These are phyloP conservation scores for Botryotinia convoluta DNA, from an alignment of 2,329 filamentous ascomycete genomes.

Conservation along the genomic window DNA sequence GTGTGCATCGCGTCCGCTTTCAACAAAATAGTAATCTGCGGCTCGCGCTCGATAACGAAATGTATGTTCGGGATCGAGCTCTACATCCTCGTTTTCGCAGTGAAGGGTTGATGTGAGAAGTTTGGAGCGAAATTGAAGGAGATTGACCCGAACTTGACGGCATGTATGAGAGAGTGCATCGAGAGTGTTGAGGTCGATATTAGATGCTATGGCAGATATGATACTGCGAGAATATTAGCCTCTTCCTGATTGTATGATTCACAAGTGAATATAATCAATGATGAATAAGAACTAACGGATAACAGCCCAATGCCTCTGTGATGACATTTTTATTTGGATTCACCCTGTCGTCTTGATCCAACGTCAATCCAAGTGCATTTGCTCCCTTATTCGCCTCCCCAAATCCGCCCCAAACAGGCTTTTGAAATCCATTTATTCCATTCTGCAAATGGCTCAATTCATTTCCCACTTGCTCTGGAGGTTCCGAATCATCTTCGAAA, in stretches of 20 bases:
- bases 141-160: conserved; percentile 71
- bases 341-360: conserved; percentile 23
- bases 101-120: conserved; percentile 74
- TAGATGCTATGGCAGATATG: conserved; percentile 68
- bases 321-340: conserved; percentile 56
- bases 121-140: conserved; percentile 74
- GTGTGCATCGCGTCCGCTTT: conserved; percentile 45
- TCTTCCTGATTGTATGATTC: conserved; percentile 2
- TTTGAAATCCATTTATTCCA: conserved; percentile 22
- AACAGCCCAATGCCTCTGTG: conserved; percentile 62
- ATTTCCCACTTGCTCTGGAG: conserved; percentile 28
- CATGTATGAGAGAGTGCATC: conserved; percentile 81
- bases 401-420: conserved; percentile 19
- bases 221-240: conserved; percentile 53
- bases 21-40: conserved; percentile 59
- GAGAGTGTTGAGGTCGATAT: conserved; percentile 83
- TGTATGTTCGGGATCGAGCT: conserved; percentile 54
- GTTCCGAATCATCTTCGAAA: conserved; percentile 37
- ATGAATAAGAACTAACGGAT: conserved; percentile 57
- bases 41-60: conserved; percentile 58
- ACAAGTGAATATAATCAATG: conserved; percentile 31
- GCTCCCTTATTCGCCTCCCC: conserved; percentile 7
- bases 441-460: conserved; percentile 15
- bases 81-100: conserved; percentile 68
- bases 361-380: background rate